Evolutionary conservation across 768 basidiomycete species (phyloP).

Genomic region (Trametes coccinea): DNA sequence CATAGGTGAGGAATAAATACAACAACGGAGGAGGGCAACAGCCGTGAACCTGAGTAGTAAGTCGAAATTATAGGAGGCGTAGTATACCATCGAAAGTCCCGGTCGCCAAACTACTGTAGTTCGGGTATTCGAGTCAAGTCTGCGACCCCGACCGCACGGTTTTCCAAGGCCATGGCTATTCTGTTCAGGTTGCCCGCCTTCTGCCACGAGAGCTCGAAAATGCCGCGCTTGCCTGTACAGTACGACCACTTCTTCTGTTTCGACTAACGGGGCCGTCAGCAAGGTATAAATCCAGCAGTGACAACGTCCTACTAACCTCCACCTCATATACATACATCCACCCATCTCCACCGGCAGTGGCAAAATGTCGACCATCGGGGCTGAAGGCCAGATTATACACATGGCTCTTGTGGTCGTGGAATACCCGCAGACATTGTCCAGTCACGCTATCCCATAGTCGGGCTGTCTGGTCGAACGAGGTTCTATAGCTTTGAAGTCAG

Average conservation of each 20-base stretch:
- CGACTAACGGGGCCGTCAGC: conserved; percentile 28
- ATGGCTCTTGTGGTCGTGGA: conserved; percentile 68
- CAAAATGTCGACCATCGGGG: conserved; percentile 69
- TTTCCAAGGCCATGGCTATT: conserved; percentile 70
- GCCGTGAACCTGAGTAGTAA: too few species aligned
- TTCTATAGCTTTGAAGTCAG: conserved; percentile 39
- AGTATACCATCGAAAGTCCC: not conserved
- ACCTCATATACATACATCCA: conserved; percentile 71
- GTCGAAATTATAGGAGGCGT: not conserved
- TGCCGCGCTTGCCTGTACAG: conserved; percentile 59
- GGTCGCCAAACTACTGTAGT: conserved; percentile 15
- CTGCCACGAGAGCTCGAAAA: conserved; percentile 82
- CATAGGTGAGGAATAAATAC: conserved; percentile 20
- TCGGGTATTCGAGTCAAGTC: conserved; percentile 54
- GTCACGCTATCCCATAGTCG: conserved; percentile 82
- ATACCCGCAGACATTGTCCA: conserved; percentile 71
- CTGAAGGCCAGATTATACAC: conserved; percentile 78
- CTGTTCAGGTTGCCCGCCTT: conserved; percentile 53
- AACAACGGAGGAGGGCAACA: not conserved
- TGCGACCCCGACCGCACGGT: conserved; percentile 64
- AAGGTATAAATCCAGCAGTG: not conserved
- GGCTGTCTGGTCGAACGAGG: conserved; percentile 79
- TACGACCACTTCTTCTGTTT: conserved; percentile 61
- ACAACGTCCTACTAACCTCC: conserved; percentile 43
- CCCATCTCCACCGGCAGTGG: conserved; percentile 81